Base-by-base conservation (phyloP, 2,329 filamentous ascomycete genomes). In the Pseudocercospora cruenta region DNA sequence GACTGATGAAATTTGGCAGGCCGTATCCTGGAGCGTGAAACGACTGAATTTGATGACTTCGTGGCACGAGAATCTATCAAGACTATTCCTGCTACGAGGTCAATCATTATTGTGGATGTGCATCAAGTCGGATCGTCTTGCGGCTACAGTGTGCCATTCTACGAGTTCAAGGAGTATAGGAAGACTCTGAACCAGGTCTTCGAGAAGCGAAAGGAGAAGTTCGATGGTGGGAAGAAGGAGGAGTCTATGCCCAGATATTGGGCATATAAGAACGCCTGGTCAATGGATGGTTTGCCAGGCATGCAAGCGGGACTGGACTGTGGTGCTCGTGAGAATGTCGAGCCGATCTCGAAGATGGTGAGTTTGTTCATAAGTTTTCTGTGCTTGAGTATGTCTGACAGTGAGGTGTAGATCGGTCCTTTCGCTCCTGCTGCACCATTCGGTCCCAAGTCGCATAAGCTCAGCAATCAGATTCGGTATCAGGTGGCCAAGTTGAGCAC, bases 201-300 rank as follows among this genome's bases (percentile, higher is more conserved):
- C 58, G 75, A 74, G 64, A 80, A 80, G 65, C 80, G 79, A 64
- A 73, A 79, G 6, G 71, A 69, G 53, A 77, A 77, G 51, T 80
- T 73, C 53, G 65, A 72, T 9, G 71, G 62, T 0, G 80, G 80
- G 1, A 75, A 81, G 43, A 72, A 73, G 47, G 75, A 78, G 39
- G 79, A 82, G 69, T 75, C 73, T 9, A 81, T 82, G 76, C 80
- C 81, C 45, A 80, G 78, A 31, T 82, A 82, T 65, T 82, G 81
- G 81, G 80, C 80, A 4, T 80, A 72, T 61, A 83, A 82, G 71
- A 79, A 77, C 36, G 77, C 80, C 19, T 74, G 76, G 64, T 79
- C 76, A 36, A 79, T 82, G 26, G 81, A 83, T 67, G 81, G 81
- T 0, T 70, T 83, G 26, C 81, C 81, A 0, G 81, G 78, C 0